Conservation (phyloP, 2,329 filamentous ascomycete genomes). For the Trichoderma endophyticum region DNA sequence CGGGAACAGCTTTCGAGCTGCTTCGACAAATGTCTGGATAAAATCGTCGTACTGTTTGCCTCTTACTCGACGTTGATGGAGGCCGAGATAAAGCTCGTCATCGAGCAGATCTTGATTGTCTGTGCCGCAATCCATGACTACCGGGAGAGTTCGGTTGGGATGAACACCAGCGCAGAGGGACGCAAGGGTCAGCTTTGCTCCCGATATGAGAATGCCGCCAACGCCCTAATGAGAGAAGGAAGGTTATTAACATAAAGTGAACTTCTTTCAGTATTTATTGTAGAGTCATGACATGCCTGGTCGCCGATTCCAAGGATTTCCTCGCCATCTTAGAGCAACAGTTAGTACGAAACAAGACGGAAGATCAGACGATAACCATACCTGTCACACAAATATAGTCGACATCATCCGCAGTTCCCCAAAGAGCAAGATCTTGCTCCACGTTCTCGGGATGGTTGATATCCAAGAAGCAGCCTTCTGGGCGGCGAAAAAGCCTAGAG, state of each 20-base stretch:
- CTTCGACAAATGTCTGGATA: constrained; percentile 69
- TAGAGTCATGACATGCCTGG: constrained; percentile 42
- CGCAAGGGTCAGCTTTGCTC: constrained; percentile 78
- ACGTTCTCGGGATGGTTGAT: constrained; percentile 66
- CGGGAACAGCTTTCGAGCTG: constrained; percentile 67
- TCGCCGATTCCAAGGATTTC: constrained; percentile 87
- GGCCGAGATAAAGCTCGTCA: constrained; percentile 76
- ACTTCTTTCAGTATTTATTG: background rate
- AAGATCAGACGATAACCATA: constrained; percentile 30
- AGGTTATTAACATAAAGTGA: background rate
- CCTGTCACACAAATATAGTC: constrained; percentile 88
- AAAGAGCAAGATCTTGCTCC: constrained; percentile 63
- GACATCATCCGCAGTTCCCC: constrained; percentile 68
- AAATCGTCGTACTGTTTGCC: constrained; percentile 75
- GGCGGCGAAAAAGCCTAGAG: constrained; percentile 70
- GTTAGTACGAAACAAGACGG: background rate
- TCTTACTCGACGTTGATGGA: constrained; percentile 62
- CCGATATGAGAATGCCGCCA: constrained; percentile 77
- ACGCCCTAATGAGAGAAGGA: constrained; percentile 52
- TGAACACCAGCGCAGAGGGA: constrained; percentile 86
- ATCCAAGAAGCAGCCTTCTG: constrained; percentile 78
- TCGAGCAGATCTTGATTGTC: constrained; percentile 72
- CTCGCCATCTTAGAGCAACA: constrained; percentile 46
- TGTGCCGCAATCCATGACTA: constrained; percentile 83
- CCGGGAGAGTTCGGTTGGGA: constrained; percentile 71